Conservation (phyloP, 1,284 basidiomycete species). For the Ganoderma meredithae region DNA sequence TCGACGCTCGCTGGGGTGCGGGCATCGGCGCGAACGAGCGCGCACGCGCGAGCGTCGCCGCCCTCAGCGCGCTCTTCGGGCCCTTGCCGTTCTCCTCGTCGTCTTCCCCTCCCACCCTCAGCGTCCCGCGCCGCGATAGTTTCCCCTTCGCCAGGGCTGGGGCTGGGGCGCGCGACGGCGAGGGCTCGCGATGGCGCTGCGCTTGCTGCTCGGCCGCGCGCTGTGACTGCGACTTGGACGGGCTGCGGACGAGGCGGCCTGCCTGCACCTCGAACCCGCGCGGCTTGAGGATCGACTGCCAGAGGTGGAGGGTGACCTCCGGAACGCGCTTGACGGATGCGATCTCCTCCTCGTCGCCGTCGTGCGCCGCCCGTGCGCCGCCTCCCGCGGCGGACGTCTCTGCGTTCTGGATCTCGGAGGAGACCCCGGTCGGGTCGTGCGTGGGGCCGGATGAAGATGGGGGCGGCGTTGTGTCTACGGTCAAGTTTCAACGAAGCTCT, state of each 20-base stretch:
- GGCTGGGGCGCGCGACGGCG: slow-evolving; percentile 19
- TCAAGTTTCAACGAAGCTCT: too few species aligned
- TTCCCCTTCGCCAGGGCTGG: not conserved
- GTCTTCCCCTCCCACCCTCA: slow-evolving; percentile 19
- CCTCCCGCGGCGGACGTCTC: slow-evolving; percentile 15
- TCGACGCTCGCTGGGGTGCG: slow-evolving; percentile 35
- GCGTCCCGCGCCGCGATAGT: slow-evolving; percentile 12
- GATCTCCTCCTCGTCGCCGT: slow-evolving; percentile 53
- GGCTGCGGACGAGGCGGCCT: slow-evolving; percentile 62
- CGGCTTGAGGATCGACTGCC: slow-evolving; percentile 68
- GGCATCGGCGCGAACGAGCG: slow-evolving; percentile 60
- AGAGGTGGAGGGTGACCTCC: slow-evolving; percentile 66
- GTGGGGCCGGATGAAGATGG: slow-evolving; percentile 10
- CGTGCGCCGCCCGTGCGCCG: slow-evolving; percentile 14
- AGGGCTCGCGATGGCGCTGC: slow-evolving; percentile 21
- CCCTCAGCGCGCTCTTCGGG: slow-evolving; percentile 54
- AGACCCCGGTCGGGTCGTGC: slow-evolving; percentile 18
- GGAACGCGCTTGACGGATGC: slow-evolving; percentile 62
- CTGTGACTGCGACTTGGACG: slow-evolving; percentile 55
- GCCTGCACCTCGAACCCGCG: slow-evolving; percentile 67
- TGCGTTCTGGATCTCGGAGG: slow-evolving; percentile 29
- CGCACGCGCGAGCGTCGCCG: slow-evolving; percentile 59
- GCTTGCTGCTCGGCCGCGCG: slow-evolving; percentile 16
- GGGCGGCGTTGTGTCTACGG: slow-evolving; percentile 18
- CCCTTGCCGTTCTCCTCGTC: slow-evolving; percentile 24